phyloP scores from a whole-genome alignment of 805 yeast species.

The Jamesozyma spencerorum region DNA sequence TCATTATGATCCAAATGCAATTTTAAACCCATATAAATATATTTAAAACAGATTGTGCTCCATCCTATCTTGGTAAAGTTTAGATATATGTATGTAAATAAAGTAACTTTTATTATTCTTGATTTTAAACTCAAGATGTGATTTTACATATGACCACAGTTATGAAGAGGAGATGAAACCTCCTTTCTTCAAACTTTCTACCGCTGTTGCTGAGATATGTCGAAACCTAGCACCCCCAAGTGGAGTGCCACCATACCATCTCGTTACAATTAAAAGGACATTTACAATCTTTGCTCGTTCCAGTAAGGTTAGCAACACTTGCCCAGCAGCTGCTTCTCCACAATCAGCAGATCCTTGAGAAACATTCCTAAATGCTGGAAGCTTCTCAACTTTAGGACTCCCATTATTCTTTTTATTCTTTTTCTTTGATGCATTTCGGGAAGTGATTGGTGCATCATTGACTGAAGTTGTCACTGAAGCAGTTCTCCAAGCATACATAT shows the following conservation, averaged over 20 bases:
- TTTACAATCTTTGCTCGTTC: slow-evolving; percentile 42
- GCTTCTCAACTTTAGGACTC: neutral
- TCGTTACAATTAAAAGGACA: slow-evolving; percentile 55
- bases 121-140: neutral
- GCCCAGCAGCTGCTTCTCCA: slow-evolving; percentile 73
- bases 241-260: slow-evolving; percentile 80
- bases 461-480: slow-evolving; percentile 18
- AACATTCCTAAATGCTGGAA: slow-evolving; percentile 7
- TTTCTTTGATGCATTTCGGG: slow-evolving; percentile 5
- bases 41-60: slow-evolving; percentile 32
- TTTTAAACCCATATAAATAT: slow-evolving; percentile 92
- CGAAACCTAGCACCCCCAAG: slow-evolving; percentile 65
- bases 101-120: neutral
- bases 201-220: slow-evolving; percentile 50
- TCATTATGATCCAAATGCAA: slow-evolving; percentile 84
- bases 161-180: slow-evolving; percentile 17
- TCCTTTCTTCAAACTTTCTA: slow-evolving; percentile 39
- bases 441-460: too few relatives aligned
- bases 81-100: neutral
- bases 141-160: neutral
- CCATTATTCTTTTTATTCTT: slow-evolving; percentile 4
- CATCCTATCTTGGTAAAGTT: neutral
- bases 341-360: slow-evolving; percentile 59
- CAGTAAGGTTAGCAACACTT: slow-evolving; percentile 44
- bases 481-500: slow-evolving; percentile 67